phyloP scores from a whole-genome alignment of 1,139 yeast genomes.

The Yamadazyma atlantica region DNA sequence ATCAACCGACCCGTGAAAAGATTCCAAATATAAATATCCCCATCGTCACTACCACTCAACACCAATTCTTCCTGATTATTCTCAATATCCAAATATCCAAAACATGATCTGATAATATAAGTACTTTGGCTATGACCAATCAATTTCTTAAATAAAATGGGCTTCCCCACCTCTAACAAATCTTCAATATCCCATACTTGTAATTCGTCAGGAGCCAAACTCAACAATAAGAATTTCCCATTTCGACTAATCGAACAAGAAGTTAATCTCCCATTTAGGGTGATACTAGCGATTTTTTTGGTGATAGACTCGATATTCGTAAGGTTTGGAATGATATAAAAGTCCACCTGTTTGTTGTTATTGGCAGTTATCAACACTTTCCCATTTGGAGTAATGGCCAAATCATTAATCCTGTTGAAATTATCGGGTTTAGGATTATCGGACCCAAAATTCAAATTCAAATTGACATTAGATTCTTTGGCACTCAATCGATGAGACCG shows the following conservation, averaged over 20 bases:
- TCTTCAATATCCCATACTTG: conserved; percentile 67
- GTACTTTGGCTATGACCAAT: conserved; percentile 72
- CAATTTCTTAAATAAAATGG: conserved; percentile 57
- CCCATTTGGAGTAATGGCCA: conserved; percentile 64
- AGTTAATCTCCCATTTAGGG: conserved; percentile 37
- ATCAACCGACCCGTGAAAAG: conserved; percentile 69
- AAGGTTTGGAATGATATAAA: conserved; percentile 45
- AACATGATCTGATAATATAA: conserved; percentile 73
- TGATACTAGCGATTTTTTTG: conserved; percentile 32
- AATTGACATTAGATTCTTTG: conserved; percentile 33
- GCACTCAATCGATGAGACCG: conserved; percentile 31
- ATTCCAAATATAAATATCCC: conserved; percentile 79
- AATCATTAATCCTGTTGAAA: conserved; percentile 61
- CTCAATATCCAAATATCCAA: conserved; percentile 51
- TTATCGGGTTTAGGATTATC: conserved; percentile 11
- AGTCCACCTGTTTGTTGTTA: conserved; percentile 55
- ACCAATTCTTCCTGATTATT: conserved; percentile 64
- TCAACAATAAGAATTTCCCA: conserved; percentile 57
- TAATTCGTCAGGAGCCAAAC: conserved; percentile 73
- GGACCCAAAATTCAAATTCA: neutral
- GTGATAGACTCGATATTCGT: conserved; percentile 37
- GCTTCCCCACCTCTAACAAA: conserved; percentile 21
- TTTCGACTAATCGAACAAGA: conserved; percentile 41
- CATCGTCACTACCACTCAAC: conserved; percentile 83
- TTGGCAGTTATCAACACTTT: conserved; percentile 62